A percentile compares a stretch with the other conserved stretches of the same genome.
phyloP scores from a whole-genome alignment of 2,329 filamentous ascomycete species.

The Ascochyta lentis region DNA sequence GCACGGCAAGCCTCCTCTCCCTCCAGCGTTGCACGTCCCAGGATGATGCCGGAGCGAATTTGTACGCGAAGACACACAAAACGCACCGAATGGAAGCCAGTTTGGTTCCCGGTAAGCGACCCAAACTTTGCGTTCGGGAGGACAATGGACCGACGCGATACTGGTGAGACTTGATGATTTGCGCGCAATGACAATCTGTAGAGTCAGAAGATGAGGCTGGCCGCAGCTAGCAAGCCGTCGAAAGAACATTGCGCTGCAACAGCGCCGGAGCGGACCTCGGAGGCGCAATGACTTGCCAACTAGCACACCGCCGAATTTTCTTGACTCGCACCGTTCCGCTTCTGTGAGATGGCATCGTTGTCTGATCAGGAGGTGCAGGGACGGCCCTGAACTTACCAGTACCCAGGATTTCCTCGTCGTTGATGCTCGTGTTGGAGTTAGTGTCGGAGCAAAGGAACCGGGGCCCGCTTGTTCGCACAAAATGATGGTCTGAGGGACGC shows the following conservation, averaged over 20 bases:
- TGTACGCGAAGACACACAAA: constrained; percentile 10
- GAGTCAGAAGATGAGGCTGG: constrained; percentile 18
- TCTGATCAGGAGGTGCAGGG: constrained; percentile 12
- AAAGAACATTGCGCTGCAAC: constrained; percentile 7
- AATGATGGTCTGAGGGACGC: constrained; percentile 15
- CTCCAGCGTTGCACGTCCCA: constrained; percentile 14
- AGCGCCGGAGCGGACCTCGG: constrained; percentile 14
- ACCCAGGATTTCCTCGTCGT: constrained; percentile 8
- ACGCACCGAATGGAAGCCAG: constrained; percentile 8
- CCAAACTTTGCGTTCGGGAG: constrained; percentile 16
- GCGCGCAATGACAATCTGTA: constrained; percentile 10
- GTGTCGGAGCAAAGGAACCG: constrained; percentile 13
- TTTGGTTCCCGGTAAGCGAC: constrained; percentile 25
- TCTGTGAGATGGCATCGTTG: constrained; percentile 5
- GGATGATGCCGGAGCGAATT: constrained; percentile 18
- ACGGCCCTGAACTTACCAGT: constrained; percentile 14
- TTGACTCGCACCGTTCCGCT: constrained; percentile 11
- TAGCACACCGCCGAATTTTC: constrained; percentile 13
- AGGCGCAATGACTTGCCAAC: constrained; percentile 6
- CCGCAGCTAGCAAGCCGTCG: constrained; percentile 1
- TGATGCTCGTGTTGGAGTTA: constrained; percentile 12
- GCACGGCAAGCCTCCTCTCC: constrained; percentile 16
- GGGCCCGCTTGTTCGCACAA: constrained; percentile 22
- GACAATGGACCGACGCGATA: constrained; percentile 2
- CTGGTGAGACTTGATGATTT: constrained; percentile 10